phyloP scores from a whole-genome alignment of 2,329 filamentous ascomycete species.

The Grosmannia clavigera region DNA sequence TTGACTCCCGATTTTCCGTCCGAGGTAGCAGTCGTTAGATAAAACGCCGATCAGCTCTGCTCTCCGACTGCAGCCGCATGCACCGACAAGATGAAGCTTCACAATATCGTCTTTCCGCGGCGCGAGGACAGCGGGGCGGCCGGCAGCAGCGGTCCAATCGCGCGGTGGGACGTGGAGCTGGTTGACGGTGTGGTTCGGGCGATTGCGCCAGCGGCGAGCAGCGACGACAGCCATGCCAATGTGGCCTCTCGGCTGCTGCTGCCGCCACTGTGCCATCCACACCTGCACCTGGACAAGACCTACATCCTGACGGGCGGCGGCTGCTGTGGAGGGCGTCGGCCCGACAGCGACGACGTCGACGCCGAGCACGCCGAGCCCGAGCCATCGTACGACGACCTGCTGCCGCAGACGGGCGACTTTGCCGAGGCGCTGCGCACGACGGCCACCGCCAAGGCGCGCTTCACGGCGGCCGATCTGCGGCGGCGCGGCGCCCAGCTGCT shows the following conservation, averaged over 20 bases:
- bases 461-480: conserved; percentile 49
- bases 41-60: too few relatives aligned
- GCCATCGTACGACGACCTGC: conserved; percentile 41
- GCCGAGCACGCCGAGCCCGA: conserved; percentile 18
- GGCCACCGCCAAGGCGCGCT: conserved; percentile 46
- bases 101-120: conserved; percentile 7
- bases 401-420: conserved; percentile 49
- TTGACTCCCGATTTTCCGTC: too few relatives aligned
- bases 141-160: background rate
- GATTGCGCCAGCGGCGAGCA: background rate
- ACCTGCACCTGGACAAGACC: conserved; percentile 60
- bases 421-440: conserved; percentile 45
- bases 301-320: conserved; percentile 37
- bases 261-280: conserved; percentile 51
- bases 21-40: too few relatives aligned
- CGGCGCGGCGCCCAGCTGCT: conserved; percentile 52
- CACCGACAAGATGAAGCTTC: conserved; percentile 5
- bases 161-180: conserved; percentile 9
- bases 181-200: conserved; percentile 6
- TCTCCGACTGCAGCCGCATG: too few relatives aligned
- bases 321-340: background rate
- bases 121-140: background rate
- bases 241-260: conserved; percentile 17
- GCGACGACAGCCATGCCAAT: background rate
- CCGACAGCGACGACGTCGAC: conserved; percentile 9